These are phyloP conservation scores for Kondoa malvinella DNA, from an alignment of 768 basidiomycete genomes.

Conservation along the genomic window DNA sequence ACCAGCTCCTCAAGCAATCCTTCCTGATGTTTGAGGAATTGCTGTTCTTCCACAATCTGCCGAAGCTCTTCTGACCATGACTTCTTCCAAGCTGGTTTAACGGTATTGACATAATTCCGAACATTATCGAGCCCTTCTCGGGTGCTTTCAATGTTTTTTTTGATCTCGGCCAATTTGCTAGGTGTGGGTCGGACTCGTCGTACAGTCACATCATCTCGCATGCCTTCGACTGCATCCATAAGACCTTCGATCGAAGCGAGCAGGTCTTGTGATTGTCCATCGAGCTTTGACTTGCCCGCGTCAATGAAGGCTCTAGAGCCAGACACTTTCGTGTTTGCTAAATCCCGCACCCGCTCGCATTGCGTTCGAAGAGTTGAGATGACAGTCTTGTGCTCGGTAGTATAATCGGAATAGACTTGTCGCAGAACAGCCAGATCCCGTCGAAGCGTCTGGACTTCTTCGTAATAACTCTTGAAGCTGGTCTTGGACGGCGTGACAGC, in stretches of 20 bases:
- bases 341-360: constrained; percentile 69
- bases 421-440: constrained; percentile 85
- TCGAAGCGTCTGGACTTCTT: constrained; percentile 83
- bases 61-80: constrained; percentile 94
- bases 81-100: constrained; percentile 96
- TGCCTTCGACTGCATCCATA: constrained; percentile 69
- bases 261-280: constrained; percentile 68
- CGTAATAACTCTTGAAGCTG: constrained; percentile 80
- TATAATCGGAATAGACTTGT: constrained; percentile 85
- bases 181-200: constrained; percentile 70
- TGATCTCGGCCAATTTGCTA: constrained; percentile 49
- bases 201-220: constrained; percentile 81
- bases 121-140: constrained; percentile 56
- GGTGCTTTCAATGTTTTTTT: constrained; percentile 51
- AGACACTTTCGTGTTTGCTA: constrained; percentile 63
- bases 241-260: constrained; percentile 85
- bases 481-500: constrained; percentile 16
- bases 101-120: constrained; percentile 64
- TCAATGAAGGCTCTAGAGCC: constrained; percentile 77
- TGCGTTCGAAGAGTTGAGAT: constrained; percentile 61
- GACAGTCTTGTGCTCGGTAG: constrained; percentile 74
- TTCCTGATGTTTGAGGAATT: constrained; percentile 80
- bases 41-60: constrained; percentile 93
- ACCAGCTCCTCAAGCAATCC: constrained; percentile 72
- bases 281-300: constrained; percentile 80